Evolutionary conservation across 1,284 basidiomycete genomes (phyloP), one percentile per base, ranked within the genome.

Genomic region (Trametes polyzona): DNA sequence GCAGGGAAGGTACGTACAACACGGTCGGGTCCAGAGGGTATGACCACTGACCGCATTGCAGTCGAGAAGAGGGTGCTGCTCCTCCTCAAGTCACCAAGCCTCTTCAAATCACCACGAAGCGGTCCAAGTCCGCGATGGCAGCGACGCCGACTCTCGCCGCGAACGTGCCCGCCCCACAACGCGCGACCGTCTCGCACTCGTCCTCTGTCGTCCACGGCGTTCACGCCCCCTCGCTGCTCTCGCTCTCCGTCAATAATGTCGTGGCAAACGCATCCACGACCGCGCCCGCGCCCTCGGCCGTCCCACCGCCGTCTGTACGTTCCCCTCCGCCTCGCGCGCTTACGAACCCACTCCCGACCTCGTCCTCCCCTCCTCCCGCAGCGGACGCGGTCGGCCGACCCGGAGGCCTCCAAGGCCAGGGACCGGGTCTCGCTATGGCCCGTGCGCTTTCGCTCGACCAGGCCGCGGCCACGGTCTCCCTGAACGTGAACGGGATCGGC

Each of bases 171-270:
- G 36, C 62, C 2, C 64, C 60, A 11, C 65, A 65, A 48, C 62
- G 65, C 12, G 67, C 65, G 16, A 67, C 55, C 7, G 61, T 65
- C 4, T 68, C 63, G 35, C 69, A 67, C 59, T 55, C 64, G 32
- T 46, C 64, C 4, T 60, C 66, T 7, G 62, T 65, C 9, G 51
- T 67, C 21, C 62, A 64, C 23, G 58, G 57, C 8, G 30, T 59
- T 1, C 72, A 76, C 60, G 73, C 74, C 4, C 78, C 81, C 3
- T 86, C 84, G 1, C 83, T 83, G 0, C 72, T 86, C 4, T 81
- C 83, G 0, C 63, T 79, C 1, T 76, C 80, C 3, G 74, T 74
- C 37, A 76, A 79, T 60, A 76, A 66, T 56, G 65, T 63, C 16
- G 37, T 74, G 66, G 64, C 39, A 2, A 14, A 3, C 7, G 39